A percentile compares a stretch with the other conserved stretches of the same genome.
These are phyloP conservation scores for Pichia heedii DNA, from an alignment of 805 yeast genomes.

Conservation along the genomic window DNA sequence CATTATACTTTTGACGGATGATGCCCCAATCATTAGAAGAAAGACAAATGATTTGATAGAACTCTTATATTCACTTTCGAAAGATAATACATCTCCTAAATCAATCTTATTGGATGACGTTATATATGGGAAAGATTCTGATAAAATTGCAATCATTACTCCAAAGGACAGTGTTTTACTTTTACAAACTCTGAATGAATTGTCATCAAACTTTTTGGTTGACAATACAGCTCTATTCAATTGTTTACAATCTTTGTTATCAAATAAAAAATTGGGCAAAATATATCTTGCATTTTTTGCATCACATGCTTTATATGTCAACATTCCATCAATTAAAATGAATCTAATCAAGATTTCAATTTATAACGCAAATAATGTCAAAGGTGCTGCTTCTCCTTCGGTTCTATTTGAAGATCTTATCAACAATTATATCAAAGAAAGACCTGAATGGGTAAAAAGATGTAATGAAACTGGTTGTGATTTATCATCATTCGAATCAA, in stretches of 20 bases:
- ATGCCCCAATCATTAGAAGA: slow-evolving; percentile 41
- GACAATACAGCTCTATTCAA: slow-evolving; percentile 41
- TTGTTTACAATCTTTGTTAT: slow-evolving; percentile 26
- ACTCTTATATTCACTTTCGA: slow-evolving; percentile 19
- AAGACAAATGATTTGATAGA: slow-evolving; percentile 32
- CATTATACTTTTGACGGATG: slow-evolving; percentile 44
- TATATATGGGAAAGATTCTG: slow-evolving; percentile 45
- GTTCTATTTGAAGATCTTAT: slow-evolving; percentile 39
- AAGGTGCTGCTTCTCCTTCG: slow-evolving; percentile 38
- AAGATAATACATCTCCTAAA: slow-evolving; percentile 25
- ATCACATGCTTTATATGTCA: slow-evolving; percentile 49
- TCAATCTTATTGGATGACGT: slow-evolving; percentile 40
- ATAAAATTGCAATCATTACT: slow-evolving; percentile 46
- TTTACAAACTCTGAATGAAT: slow-evolving; percentile 30
- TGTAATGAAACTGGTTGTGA: slow-evolving; percentile 43
- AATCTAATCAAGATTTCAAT: slow-evolving; percentile 39
- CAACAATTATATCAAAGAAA: slow-evolving; percentile 35
- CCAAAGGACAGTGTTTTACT: slow-evolving; percentile 55
- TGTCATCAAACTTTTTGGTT: slow-evolving; percentile 35
- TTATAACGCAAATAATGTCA: slow-evolving; percentile 29
- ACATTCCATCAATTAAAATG: slow-evolving; percentile 49
- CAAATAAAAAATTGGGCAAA: slow-evolving; percentile 48
- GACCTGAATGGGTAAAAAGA: slow-evolving; percentile 35
- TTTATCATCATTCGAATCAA: slow-evolving; percentile 45
- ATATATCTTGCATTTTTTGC: slow-evolving; percentile 56